A percentile compares a stretch with the other conserved stretches of the same genome.
phyloP scores from a whole-genome alignment of 1,284 basidiomycete species.

The Volvariella surrecta region DNA sequence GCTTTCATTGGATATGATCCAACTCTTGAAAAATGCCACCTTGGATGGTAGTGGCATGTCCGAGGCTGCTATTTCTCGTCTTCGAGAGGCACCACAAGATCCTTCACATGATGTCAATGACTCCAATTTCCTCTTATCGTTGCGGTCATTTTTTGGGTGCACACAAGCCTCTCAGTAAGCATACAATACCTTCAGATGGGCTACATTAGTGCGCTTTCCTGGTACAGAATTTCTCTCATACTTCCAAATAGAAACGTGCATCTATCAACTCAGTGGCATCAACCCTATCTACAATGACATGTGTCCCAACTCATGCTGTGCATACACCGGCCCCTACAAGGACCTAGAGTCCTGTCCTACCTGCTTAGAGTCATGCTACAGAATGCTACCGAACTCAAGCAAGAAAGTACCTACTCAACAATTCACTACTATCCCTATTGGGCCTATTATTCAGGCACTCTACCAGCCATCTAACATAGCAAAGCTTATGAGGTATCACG shows the following conservation, averaged over 20 bases:
- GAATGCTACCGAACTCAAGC: slow-evolving; percentile 1
- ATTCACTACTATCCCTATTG: slow-evolving; percentile 22
- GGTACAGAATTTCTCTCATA: background rate
- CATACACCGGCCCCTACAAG: slow-evolving; percentile 8
- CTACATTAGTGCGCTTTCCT: background rate
- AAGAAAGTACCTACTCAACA: slow-evolving; percentile 5
- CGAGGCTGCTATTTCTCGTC: too few species aligned
- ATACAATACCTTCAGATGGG: background rate
- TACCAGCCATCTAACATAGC: slow-evolving; percentile 13
- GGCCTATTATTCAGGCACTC: slow-evolving; percentile 22
- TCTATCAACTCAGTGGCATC: slow-evolving; percentile 2
- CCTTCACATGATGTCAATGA: slow-evolving; percentile 1
- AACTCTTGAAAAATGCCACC: too few species aligned
- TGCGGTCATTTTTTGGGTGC: background rate
- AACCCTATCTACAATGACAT: slow-evolving; percentile 4
- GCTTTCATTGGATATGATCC: too few species aligned
- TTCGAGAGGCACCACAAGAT: too few species aligned
- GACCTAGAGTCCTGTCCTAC: slow-evolving; percentile 6
- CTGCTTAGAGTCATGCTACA: slow-evolving; percentile 12
- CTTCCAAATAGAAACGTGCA: background rate
- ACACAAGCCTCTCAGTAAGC: slow-evolving; percentile 1
- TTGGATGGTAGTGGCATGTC: too few species aligned
- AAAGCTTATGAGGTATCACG: slow-evolving; percentile 13
- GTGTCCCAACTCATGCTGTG: slow-evolving; percentile 8
- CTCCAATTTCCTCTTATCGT: background rate